Evolutionary conservation across 1,284 basidiomycete genomes (phyloP).

Genomic region (Leccinum ponderosum): DNA sequence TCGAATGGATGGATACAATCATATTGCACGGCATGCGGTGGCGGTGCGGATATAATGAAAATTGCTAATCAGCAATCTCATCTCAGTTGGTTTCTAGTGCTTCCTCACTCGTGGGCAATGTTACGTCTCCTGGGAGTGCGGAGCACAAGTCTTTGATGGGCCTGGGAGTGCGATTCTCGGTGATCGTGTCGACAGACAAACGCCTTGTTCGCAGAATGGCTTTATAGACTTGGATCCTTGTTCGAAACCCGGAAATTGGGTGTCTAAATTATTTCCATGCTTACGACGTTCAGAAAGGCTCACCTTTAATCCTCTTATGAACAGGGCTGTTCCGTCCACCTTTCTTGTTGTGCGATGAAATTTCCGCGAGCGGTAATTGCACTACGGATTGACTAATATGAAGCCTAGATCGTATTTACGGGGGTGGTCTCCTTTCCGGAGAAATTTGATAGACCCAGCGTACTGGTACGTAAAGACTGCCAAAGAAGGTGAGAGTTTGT

Average conservation of each 20-base stretch:
- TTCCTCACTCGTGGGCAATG: conserved; percentile 53
- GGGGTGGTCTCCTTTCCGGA: conserved; percentile 18
- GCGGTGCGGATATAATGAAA: conserved; percentile 39
- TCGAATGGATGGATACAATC: conserved; percentile 41
- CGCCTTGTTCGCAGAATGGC: conserved; percentile 13
- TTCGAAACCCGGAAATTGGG: conserved; percentile 32
- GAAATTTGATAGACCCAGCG: conserved; percentile 26
- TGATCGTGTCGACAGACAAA: conserved; percentile 4
- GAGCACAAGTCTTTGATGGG: conserved; percentile 51
- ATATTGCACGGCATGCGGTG: conserved; percentile 50
- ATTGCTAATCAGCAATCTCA: conserved; percentile 25
- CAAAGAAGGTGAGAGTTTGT: conserved; percentile 28
- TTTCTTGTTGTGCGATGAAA: conserved; percentile 33
- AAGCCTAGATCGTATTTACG: conserved; percentile 26
- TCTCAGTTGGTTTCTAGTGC: conserved; percentile 37
- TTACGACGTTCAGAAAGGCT: conserved; percentile 3
- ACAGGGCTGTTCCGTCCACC: conserved; percentile 28
- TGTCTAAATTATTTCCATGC: conserved; percentile 25
- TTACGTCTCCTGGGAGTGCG: conserved; percentile 56
- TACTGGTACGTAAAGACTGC: conserved; percentile 31
- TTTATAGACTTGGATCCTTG: conserved; percentile 25
- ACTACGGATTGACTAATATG: conserved; percentile 27
- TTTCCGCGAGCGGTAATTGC: conserved; percentile 35
- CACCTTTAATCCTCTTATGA: conserved; percentile 8
- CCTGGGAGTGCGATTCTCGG: conserved; percentile 22